Percentiles rank a stretch among this genome's conserved stretches.
These are phyloP conservation scores for Ogataea paraovalis DNA, from an alignment of 805 yeast species.

Conservation along the genomic window DNA sequence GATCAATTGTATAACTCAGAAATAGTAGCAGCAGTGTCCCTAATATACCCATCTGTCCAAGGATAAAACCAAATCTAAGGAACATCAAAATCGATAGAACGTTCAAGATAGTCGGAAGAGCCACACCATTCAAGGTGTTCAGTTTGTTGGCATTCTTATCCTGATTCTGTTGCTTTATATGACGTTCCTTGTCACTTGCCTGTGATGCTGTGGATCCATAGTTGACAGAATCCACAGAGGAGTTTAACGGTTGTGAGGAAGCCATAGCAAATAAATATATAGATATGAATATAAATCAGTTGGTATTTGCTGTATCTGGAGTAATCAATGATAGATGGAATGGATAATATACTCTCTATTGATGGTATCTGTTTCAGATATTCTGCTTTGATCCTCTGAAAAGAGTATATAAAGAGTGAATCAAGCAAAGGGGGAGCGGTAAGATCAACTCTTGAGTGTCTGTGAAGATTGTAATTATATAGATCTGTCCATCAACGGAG, in stretches of 20 bases:
- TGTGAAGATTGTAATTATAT: too few relatives aligned
- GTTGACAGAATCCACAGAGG: not conserved
- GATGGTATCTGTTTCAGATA: too few relatives aligned
- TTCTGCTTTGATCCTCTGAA: too few relatives aligned
- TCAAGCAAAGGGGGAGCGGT: too few relatives aligned
- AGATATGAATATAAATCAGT: not conserved
- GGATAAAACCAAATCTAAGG: constrained; percentile 87
- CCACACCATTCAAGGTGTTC: constrained; percentile 84
- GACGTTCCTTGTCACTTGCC: not conserved
- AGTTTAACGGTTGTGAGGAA: not conserved
- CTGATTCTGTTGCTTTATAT: not conserved
- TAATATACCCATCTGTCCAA: constrained; percentile 89
- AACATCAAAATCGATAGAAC: constrained; percentile 94
- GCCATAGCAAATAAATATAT: not conserved
- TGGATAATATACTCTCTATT: too few relatives aligned
- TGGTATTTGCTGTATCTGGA: too few relatives aligned
- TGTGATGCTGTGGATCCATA: not conserved
- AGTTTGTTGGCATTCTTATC: constrained; percentile 40
- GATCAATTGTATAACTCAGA: constrained; percentile 74
- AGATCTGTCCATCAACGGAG: too few relatives aligned
- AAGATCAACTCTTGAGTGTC: too few relatives aligned
- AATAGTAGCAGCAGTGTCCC: constrained; percentile 69
- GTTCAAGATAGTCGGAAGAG: constrained; percentile 88
- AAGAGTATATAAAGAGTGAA: too few relatives aligned
- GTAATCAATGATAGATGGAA: too few relatives aligned